Base-by-base conservation (phyloP, 2,329 filamentous ascomycete genomes). In the Lecanicillium sp. region DNA sequence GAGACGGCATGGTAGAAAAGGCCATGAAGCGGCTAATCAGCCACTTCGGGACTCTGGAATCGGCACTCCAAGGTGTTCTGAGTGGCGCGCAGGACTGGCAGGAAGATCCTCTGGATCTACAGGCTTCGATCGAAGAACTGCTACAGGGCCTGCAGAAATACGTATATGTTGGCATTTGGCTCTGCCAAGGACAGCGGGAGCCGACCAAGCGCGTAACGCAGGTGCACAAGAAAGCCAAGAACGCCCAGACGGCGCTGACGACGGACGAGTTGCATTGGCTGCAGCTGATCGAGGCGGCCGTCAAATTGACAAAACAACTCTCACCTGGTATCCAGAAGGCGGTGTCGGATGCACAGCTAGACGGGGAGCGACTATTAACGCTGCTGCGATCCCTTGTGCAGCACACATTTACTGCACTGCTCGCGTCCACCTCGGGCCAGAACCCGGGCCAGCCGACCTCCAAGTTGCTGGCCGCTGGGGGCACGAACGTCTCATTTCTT, bases 131-230 rank as follows among this genome's bases (percentile, higher is more conserved):
- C 1, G 79, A 85, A 48, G 85, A 90, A 49, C 73, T 95, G 2
- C 73, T 95, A 4, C 78, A 81, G 49, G 83, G 85, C 1, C 70
- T 98, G 15, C 84, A 94, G 52, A 96, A 95, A 62, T 97, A 95
- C 66, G 82, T 85, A 1, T 84, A 90, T 54, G 88, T 98, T 1
- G 93, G 94, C 12, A 91, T 95, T 43, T 98, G 93, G 93, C 73
- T 98, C 11, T 97, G 93, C 58, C 88, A 94, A 65, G 82, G 85
- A 1, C 89, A 95, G 62, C 88, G 81, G 41, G 87, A 85, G 58
- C 78, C 76, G 0, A 66, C 71, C 5, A 74, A 70, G 50, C 67
- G 68, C 51, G 58, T 62, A 45, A 71, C 65, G 54, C 64, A 67
- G 17, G 67, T 77, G 4, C 66, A 78, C 42, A 71, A 81, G 54